Base-by-base conservation (phyloP, 768 basidiomycete species). In the Boletellus ananiceps region DNA sequence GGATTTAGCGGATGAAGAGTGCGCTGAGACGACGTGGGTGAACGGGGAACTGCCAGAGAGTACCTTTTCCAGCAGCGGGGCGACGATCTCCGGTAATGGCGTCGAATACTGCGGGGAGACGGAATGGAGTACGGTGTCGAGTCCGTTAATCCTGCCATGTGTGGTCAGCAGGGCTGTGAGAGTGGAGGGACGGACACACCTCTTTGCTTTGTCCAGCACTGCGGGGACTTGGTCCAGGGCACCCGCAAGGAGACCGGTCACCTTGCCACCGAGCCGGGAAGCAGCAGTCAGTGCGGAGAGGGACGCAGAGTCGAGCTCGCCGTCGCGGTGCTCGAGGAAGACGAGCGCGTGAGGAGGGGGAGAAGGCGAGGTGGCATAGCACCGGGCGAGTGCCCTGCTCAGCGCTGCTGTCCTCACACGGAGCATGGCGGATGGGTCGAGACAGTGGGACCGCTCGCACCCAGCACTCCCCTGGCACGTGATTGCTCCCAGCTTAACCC, bases 221-320 rank as follows among this genome's bases (percentile, higher is more conserved):
- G 64, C 63, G 33, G 79, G 74, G 15, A 93, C 78, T 59, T 88
- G 78, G 21, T 82, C 82, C 53, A 81, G 73, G 19, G 74, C 75
- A n/a, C 85, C 88, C 16, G 88, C 73, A 35, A 93, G 67, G 32
- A 92, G 73, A 11, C 85, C 86, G 40, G 91, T 88, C 33, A 97
- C 86, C 60, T 88, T 74, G 3, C 93, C 93, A 39, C 92, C 92
- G 2, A 98, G 78, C 57, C 85, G 78, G 49, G 80, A 74, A 1
- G 94, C 96, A 37, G 96, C 96, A 1, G 93, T 91, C 55, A 99
- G 71, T 21, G 96, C 95, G 31, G 89, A 93, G 49, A 97, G 76
- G 13, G 89, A 89, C 13, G 82, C 85, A 1, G 92, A 79, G 50
- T 93, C 90, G 54, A 98, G 78, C 50, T 80, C 75, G 33, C 92